phyloP scores from a whole-genome alignment of 2,329 filamentous ascomycete genomes.

The Exophiala mesophila region DNA sequence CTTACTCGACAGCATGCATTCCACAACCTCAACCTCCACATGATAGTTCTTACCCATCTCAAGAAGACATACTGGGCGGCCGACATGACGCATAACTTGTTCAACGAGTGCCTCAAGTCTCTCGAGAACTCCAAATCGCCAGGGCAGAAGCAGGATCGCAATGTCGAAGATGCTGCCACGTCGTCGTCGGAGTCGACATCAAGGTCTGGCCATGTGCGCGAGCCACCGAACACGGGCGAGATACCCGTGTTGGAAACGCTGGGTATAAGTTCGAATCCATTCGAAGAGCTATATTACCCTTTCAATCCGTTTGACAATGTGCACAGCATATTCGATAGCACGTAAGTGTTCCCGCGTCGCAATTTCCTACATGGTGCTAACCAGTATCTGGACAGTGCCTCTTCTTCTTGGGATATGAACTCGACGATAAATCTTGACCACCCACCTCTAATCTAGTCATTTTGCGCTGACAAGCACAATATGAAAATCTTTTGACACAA shows the following conservation, averaged over 20 bases:
- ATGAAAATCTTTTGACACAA: too few relatives aligned
- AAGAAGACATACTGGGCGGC: conserved; percentile 20
- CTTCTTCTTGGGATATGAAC: background rate
- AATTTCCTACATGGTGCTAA: too few relatives aligned
- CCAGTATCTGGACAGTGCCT: background rate
- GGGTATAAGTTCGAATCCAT: background rate
- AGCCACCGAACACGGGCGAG: background rate
- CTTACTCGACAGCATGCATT: conserved; percentile 14
- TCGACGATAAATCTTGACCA: background rate
- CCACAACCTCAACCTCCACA: conserved; percentile 18
- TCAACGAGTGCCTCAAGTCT: conserved; percentile 14
- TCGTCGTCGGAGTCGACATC: background rate
- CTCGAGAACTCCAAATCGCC: conserved; percentile 4
- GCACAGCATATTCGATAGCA: background rate
- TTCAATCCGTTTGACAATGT: background rate
- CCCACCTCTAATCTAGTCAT: background rate
- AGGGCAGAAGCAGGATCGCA: background rate
- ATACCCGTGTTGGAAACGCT: background rate
- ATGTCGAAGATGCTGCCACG: background rate
- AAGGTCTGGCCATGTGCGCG: background rate
- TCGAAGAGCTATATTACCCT: background rate
- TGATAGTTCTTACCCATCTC: conserved; percentile 15
- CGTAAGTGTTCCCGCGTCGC: too few relatives aligned
- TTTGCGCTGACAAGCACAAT: too few relatives aligned
- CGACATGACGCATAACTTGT: conserved; percentile 19